Conservation (phyloP, 2,329 filamentous ascomycete species). For the Chaetomium globosum region DNA sequence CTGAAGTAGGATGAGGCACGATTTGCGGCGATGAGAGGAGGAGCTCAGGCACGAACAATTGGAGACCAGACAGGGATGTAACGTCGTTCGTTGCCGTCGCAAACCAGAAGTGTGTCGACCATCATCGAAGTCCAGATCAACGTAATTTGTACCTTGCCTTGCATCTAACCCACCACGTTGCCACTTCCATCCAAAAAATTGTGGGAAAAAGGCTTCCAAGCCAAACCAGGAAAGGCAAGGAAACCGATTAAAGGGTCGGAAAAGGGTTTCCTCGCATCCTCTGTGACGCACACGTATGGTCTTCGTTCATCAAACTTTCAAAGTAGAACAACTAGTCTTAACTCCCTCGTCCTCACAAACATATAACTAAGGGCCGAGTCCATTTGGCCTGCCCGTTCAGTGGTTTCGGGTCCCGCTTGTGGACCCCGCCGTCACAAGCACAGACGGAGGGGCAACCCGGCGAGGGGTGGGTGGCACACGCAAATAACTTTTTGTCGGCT, state of each 20-base stretch:
- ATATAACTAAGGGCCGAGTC: neutral
- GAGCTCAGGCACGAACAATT: neutral
- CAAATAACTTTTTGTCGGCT: conserved; percentile 14
- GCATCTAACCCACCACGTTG: neutral
- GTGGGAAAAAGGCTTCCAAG: neutral
- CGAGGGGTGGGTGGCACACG: neutral
- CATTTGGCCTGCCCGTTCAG: too few species aligned
- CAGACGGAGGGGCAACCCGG: neutral
- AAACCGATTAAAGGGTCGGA: neutral
- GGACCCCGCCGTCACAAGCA: conserved; percentile 7
- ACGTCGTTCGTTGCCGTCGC: neutral
- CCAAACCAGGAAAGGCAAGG: neutral
- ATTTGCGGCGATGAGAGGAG: neutral
- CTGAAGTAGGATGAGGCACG: neutral
- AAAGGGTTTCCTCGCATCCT: too few species aligned
- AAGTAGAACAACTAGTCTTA: too few species aligned
- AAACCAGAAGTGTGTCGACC: neutral
- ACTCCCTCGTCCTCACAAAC: neutral
- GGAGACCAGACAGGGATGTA: neutral
- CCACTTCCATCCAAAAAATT: neutral
- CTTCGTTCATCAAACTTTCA: too few species aligned
- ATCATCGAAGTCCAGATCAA: neutral
- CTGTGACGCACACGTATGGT: too few species aligned
- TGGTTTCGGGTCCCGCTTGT: neutral
- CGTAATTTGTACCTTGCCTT: neutral